These are phyloP conservation scores for Pneumocystis sp. DNA, from an alignment of 1,139 yeast species.

Conservation along the genomic window DNA sequence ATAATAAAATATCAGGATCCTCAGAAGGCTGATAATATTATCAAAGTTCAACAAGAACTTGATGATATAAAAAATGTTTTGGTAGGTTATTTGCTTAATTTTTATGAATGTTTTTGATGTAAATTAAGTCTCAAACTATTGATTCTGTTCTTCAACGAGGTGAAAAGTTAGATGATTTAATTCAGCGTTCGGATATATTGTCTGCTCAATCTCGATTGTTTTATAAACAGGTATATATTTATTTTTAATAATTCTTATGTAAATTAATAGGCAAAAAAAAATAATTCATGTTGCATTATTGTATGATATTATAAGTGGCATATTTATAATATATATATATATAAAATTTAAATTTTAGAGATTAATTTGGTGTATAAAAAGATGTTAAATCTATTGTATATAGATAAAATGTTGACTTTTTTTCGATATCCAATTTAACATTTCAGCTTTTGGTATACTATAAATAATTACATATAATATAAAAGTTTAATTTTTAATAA, in stretches of 20 bases:
- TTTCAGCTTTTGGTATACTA: no score
- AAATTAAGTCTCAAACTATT: slow-evolving; percentile 59
- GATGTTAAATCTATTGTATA: no score
- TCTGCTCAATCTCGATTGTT: slow-evolving; percentile 83
- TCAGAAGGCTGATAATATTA: slow-evolving; percentile 84
- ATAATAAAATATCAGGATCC: slow-evolving; percentile 88
- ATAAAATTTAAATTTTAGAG: no score
- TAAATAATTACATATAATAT: no score
- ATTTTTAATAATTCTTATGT: slow-evolving; percentile 32
- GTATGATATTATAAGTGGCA: neutral
- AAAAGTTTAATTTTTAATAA: no score
- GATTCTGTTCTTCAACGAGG: slow-evolving; percentile 92
- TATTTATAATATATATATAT: no score
- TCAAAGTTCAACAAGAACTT: slow-evolving; percentile 94
- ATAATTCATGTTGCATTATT: slow-evolving; percentile 80
- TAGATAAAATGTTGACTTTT: no score
- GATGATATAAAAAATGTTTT: slow-evolving; percentile 94
- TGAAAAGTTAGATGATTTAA: slow-evolving; percentile 83
- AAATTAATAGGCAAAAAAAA: slow-evolving; percentile 24
- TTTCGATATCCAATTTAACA: no score
- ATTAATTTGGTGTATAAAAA: no score
- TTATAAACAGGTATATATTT: slow-evolving; percentile 68
- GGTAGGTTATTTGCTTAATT: slow-evolving; percentile 5
- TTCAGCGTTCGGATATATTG: slow-evolving; percentile 87
- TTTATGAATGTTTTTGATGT: neutral